Evolutionary conservation across 352 stramenopile genomes (phyloP).

Genomic region (Globisporangium iwayamae): DNA sequence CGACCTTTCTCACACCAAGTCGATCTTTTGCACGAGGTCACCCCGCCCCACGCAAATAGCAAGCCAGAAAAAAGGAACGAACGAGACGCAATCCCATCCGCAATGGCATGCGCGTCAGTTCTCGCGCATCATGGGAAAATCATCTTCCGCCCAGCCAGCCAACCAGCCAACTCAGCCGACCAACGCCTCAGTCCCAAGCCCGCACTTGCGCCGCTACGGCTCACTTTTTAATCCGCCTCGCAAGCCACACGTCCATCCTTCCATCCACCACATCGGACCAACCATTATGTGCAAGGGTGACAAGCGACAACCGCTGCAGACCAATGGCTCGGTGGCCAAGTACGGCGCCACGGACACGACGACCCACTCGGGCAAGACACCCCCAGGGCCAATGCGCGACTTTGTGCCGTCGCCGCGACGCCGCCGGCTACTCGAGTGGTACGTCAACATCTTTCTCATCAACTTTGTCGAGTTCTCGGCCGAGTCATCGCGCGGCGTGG

Average conservation of each 20-base stretch:
- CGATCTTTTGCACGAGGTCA: neutral
- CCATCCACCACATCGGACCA: neutral
- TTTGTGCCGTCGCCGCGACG: slow-evolving; percentile 36
- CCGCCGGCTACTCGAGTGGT: slow-evolving; percentile 53
- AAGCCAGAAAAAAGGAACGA: neutral
- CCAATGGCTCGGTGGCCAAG: slow-evolving; percentile 11
- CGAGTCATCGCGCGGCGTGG: slow-evolving; percentile 71
- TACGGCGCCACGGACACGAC: slow-evolving; percentile 29
- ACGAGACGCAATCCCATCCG: neutral
- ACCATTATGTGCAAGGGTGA: slow-evolving; percentile 15
- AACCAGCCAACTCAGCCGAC: neutral
- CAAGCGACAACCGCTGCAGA: slow-evolving; percentile 9
- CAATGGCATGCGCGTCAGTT: neutral
- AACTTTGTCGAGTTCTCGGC: slow-evolving; percentile 85
- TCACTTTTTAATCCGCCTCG: slow-evolving; percentile 14
- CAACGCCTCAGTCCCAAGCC: neutral
- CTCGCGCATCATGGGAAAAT: neutral
- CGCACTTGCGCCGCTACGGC: neutral
- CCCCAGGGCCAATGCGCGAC: slow-evolving; percentile 23
- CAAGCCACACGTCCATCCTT: neutral
- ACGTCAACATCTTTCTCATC: slow-evolving; percentile 77
- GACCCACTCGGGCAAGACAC: slow-evolving; percentile 5
- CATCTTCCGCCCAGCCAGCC: slow-evolving; percentile 6
- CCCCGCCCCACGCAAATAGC: neutral
- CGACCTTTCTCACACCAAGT: neutral